These are phyloP conservation scores for Penicillium sp. DNA, from an alignment of 2,329 filamentous ascomycete genomes.

Conservation along the genomic window DNA sequence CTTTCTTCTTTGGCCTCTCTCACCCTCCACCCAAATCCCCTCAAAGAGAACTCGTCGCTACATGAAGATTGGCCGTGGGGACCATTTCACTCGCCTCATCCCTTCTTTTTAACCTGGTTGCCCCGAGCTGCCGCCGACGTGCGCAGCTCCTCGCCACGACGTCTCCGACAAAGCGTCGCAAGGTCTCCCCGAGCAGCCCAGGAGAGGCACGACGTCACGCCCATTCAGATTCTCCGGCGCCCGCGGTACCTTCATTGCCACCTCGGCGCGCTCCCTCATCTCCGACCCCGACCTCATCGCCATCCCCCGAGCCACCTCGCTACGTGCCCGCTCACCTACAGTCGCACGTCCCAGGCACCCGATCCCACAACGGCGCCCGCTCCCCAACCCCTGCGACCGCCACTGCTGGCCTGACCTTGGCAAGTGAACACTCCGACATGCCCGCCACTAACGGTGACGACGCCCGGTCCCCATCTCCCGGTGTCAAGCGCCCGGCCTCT, in stretches of 20 bases:
- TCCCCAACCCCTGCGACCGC: conserved; percentile 53
- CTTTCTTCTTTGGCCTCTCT: conserved; percentile 5
- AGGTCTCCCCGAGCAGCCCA: conserved; percentile 48
- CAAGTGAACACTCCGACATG: conserved; percentile 52
- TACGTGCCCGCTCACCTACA: conserved; percentile 62
- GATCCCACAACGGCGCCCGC: conserved; percentile 36
- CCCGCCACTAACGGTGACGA: conserved; percentile 30
- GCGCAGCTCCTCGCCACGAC: conserved; percentile 54
- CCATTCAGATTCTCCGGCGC: conserved; percentile 29
- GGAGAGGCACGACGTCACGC: conserved; percentile 44
- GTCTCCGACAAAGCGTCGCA: conserved; percentile 56
- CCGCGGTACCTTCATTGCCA: not conserved
- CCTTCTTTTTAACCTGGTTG: conserved; percentile 17
- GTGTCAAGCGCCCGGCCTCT: conserved; percentile 40
- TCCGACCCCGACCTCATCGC: conserved; percentile 31
- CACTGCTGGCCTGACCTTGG: conserved; percentile 56
- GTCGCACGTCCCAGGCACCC: conserved; percentile 50
- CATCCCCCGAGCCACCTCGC: conserved; percentile 40
- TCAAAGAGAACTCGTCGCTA: no score
- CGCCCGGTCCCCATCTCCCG: conserved; percentile 37
- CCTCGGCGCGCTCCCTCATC: conserved; percentile 29
- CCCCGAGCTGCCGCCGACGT: conserved; percentile 50
- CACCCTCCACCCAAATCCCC: no score
- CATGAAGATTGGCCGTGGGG: conserved; percentile 11
- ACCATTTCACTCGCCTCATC: not conserved